These are phyloP conservation scores for Amanita jacksonii DNA, from an alignment of 768 basidiomycete genomes.

Conservation along the genomic window DNA sequence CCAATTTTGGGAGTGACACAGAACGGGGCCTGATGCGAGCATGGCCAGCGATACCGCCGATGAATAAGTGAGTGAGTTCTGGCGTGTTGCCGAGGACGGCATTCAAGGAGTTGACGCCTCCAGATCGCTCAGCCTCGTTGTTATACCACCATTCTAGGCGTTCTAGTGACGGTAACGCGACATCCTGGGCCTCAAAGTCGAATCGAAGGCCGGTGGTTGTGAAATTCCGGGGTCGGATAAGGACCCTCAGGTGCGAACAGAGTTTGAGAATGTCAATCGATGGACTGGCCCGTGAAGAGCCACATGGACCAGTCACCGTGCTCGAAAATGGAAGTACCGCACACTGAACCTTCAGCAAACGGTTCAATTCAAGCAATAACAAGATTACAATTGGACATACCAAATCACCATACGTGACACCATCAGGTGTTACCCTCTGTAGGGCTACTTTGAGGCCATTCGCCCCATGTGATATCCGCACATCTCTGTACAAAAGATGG, in stretches of 20 bases:
- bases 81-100: conserved; percentile 44
- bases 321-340: conserved; percentile 48
- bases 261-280: conserved; percentile 37
- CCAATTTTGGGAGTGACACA: conserved; percentile 34
- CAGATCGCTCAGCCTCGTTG: conserved; percentile 45
- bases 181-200: conserved; percentile 40
- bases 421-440: conserved; percentile 19
- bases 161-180: conserved; percentile 40
- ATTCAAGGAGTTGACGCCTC: conserved; percentile 54
- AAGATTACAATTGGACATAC: conserved; percentile 14
- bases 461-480: conserved; percentile 29
- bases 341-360: conserved; percentile 37
- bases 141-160: conserved; percentile 67
- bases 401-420: conserved; percentile 19
- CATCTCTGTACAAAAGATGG: conserved; percentile 44
- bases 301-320: conserved; percentile 31
- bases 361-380: not conserved
- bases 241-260: conserved; percentile 43
- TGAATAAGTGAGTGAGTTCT: conserved; percentile 46
- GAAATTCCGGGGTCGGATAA: conserved; percentile 36
- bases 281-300: conserved; percentile 16
- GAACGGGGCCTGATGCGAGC: conserved; percentile 15
- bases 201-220: conserved; percentile 27
- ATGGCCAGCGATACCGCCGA: conserved; percentile 36
- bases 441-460: conserved; percentile 19